Evolutionary conservation across 345 rosid species (phyloP).

Genomic region (Salix purpurea): DNA sequence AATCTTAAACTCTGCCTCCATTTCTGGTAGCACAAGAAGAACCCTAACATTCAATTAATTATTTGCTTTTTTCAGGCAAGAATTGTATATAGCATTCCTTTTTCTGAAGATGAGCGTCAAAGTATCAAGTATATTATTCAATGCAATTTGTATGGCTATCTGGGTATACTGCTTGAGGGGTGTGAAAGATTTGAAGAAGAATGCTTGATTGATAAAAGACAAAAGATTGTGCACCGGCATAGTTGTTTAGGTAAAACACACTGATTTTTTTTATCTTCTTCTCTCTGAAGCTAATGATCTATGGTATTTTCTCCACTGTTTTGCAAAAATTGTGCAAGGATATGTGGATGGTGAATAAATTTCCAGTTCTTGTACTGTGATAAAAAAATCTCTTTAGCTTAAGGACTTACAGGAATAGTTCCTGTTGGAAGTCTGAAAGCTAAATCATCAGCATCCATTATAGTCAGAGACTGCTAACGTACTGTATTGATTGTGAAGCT

Average conservation of each 20-base stretch:
- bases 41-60: not conserved
- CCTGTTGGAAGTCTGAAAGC: not conserved
- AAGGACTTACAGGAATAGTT: not conserved
- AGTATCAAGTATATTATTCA: constrained; percentile 70
- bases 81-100: constrained; percentile 58
- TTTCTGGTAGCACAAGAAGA: constrained; percentile 2
- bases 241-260: constrained; percentile 43
- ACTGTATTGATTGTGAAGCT: not conserved
- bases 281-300: not conserved
- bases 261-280: constrained; percentile 1
- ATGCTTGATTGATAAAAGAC: constrained; percentile 36
- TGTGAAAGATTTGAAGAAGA: constrained; percentile 62
- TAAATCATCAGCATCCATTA: not conserved
- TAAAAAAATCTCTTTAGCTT: not conserved
- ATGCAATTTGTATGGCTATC: constrained; percentile 64
- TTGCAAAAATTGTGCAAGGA: not conserved
- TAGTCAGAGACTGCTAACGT: not conserved
- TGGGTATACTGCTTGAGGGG: constrained; percentile 66
- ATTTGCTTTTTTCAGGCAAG: constrained; percentile 58
- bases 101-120: constrained; percentile 70
- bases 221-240: constrained; percentile 28
- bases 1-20: not conserved
- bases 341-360: not conserved
- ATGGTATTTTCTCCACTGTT: not conserved
- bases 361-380: not conserved